Percentiles rank a stretch among this genome's conserved stretches.
Evolutionary conservation across 345 rosid genomes (phyloP).

Genomic region (Syzygium jambos): DNA sequence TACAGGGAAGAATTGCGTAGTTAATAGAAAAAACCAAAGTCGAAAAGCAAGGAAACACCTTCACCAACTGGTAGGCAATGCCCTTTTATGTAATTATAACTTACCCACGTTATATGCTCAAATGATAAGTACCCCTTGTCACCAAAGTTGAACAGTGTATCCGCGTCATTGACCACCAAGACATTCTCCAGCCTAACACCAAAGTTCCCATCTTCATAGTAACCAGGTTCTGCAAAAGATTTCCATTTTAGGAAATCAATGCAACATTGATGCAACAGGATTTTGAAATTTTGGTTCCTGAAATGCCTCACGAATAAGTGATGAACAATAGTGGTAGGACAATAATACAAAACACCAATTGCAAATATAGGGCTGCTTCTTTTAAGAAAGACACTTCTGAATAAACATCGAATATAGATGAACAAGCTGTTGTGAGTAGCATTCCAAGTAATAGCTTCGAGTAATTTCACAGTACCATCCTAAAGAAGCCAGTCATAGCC

Average conservation of each 20-base stretch:
- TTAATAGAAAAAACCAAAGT: not conserved
- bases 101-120: constrained; percentile 99
- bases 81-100: not conserved
- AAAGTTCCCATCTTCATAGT: constrained; percentile 89
- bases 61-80: not conserved
- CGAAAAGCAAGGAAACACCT: not conserved
- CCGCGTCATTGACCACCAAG: constrained; percentile 61
- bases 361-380: not conserved
- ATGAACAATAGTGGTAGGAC: not conserved
- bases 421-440: not conserved
- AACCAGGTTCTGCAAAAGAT: constrained; percentile 69
- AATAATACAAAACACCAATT: not conserved
- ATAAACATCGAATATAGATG: not conserved
- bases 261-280: not conserved
- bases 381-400: not conserved
- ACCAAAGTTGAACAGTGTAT: constrained; percentile 78
- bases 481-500: not conserved
- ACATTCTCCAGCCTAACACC: constrained; percentile 97
- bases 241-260: not conserved
- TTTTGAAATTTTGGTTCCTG: not conserved
- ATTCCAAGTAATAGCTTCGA: not conserved
- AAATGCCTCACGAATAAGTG: not conserved
- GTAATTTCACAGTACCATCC: not conserved
- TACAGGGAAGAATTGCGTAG: not conserved
- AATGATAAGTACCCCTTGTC: constrained; percentile 83